These are phyloP conservation scores for Agaricus sinodeliciosus DNA, from an alignment of 768 basidiomycete genomes.

Conservation along the genomic window DNA sequence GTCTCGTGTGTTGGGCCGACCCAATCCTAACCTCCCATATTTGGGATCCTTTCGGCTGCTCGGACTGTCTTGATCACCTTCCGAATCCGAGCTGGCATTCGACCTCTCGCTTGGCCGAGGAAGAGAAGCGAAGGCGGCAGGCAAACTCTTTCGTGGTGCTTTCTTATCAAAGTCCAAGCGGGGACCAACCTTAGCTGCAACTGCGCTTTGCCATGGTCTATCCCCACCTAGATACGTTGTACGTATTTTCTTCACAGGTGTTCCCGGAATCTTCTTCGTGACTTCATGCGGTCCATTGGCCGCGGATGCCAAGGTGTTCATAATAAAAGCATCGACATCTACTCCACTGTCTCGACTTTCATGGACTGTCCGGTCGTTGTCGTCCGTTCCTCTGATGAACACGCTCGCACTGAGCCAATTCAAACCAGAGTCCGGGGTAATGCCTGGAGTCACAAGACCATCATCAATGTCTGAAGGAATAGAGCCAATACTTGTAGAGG, in stretches of 20 bases:
- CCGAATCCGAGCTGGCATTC: constrained; percentile 46
- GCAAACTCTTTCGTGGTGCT: constrained; percentile 64
- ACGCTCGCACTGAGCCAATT: constrained; percentile 55
- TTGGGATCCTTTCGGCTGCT: constrained; percentile 39
- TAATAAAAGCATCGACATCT: constrained; percentile 66
- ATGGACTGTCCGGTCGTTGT: constrained; percentile 17
- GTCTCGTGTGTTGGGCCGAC: constrained; percentile 38
- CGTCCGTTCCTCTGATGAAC: constrained; percentile 36
- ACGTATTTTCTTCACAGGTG: constrained; percentile 74
- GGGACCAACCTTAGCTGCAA: constrained; percentile 59
- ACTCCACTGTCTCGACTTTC: constrained; percentile 21
- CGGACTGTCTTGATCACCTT: constrained; percentile 65
- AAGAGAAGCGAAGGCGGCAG: constrained; percentile 56
- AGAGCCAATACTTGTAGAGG: constrained; percentile 60
- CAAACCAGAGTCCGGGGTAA: constrained; percentile 44
- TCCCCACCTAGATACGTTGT: constrained; percentile 49
- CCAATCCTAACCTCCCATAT: constrained; percentile 63
- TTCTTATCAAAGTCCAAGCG: constrained; percentile 42
- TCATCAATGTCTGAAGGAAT: constrained; percentile 47
- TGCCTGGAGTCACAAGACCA: constrained; percentile 64
- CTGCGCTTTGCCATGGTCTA: constrained; percentile 78
- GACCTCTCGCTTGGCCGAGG: constrained; percentile 24
- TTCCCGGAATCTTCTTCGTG: constrained; percentile 65
- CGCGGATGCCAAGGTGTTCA: constrained; percentile 57
- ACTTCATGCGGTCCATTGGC: constrained; percentile 39